Evolutionary conservation across 163 green algal genomes (phyloP).

Genomic region (Coccomyxa subellipsoidea): DNA sequence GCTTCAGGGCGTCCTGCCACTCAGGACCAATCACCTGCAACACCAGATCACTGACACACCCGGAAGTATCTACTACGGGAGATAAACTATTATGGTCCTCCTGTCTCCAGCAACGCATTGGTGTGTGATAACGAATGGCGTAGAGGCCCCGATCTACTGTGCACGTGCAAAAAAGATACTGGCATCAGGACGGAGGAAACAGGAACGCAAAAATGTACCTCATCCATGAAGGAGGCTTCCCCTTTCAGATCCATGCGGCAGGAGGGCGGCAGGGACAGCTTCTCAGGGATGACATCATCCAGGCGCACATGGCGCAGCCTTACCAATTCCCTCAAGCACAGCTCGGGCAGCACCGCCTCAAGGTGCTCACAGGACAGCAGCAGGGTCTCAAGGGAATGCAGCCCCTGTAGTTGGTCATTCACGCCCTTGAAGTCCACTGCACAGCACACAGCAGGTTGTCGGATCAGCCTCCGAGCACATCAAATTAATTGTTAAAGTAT

Average conservation of each 20-base stretch:
- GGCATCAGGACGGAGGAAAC: neutral
- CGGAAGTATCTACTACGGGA: neutral
- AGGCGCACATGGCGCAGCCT: neutral
- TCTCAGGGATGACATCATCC: neutral
- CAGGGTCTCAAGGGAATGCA: neutral
- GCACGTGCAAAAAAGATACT: neutral
- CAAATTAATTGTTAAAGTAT: too few relatives aligned
- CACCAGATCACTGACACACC: neutral
- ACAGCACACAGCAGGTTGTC: too few relatives aligned
- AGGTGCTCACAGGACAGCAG: neutral
- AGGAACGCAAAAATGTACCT: neutral
- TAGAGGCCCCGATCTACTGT: too few relatives aligned
- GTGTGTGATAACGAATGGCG: too few relatives aligned
- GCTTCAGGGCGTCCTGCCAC: neutral
- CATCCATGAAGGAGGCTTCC: neutral
- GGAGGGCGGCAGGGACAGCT: neutral
- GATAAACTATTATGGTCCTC: neutral
- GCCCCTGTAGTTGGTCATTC: neutral
- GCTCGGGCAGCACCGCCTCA: neutral
- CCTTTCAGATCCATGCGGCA: neutral
- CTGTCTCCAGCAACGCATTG: neutral
- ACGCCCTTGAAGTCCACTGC: neutral
- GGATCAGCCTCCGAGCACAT: too few relatives aligned
- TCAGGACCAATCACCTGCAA: neutral
- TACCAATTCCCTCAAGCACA: neutral